Percentiles rank a stretch among this genome's conserved stretches.
These are phyloP conservation scores for Aspergillus sp. DNA, from an alignment of 2,329 filamentous ascomycete genomes.

Conservation along the genomic window DNA sequence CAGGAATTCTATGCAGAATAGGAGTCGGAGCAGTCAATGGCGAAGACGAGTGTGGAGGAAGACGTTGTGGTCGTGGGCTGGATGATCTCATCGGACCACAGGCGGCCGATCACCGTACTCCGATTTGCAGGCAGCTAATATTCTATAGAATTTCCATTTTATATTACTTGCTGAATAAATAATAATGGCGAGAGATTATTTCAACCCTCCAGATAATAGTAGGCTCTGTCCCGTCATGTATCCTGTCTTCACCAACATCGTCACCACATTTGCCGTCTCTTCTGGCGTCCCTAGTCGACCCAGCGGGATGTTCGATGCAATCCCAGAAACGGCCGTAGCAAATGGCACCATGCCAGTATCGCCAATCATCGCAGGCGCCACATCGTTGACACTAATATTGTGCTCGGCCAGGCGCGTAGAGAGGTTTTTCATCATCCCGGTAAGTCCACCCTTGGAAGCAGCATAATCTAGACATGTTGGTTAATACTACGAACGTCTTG, in stretches of 20 bases:
- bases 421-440: slow-evolving; percentile 66
- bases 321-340: slow-evolving; percentile 58
- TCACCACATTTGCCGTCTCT: slow-evolving; percentile 62
- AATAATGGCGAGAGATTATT: slow-evolving; percentile 28
- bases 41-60: neutral
- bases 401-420: slow-evolving; percentile 58
- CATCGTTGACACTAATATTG: slow-evolving; percentile 66
- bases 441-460: slow-evolving; percentile 62
- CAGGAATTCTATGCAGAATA: neutral
- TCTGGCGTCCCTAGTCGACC: slow-evolving; percentile 58
- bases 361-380: slow-evolving; percentile 68
- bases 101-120: neutral
- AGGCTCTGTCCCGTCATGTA: slow-evolving; percentile 61
- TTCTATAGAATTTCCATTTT: neutral
- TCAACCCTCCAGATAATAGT: slow-evolving; percentile 53
- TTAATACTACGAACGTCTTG: neutral
- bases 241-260: slow-evolving; percentile 60
- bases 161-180: no score
- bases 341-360: slow-evolving; percentile 63
- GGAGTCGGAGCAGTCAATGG: neutral
- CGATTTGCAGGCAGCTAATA: neutral
- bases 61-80: neutral
- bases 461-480: slow-evolving; percentile 45
- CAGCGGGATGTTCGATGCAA: slow-evolving; percentile 60
- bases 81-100: neutral